Base-by-base conservation (phyloP, 495 filamentous ascomycete genomes). In the Aspergillus haitiensis region DNA sequence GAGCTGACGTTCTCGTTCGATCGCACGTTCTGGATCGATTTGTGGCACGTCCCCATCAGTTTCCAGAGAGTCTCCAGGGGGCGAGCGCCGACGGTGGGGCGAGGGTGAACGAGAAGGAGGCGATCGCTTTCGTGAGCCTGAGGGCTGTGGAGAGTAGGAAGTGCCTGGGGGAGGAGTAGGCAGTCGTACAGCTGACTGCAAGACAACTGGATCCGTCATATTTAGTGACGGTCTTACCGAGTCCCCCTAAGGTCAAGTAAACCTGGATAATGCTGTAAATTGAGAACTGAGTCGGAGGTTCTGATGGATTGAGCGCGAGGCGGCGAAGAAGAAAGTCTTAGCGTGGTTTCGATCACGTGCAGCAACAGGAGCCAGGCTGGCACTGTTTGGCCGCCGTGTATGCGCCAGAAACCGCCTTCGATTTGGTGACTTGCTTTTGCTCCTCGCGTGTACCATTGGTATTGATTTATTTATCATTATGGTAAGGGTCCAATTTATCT, bases 181-280 rank as follows among this genome's bases (percentile, higher is more conserved):
- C 55, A 89, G 77, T 68, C 86, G 82, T 53, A 89, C 85, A 34
- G 87, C 86, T 40, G 86, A 88, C 64, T 86, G 84, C 54, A 88
- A 75, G 52, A 82, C 74, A 34, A 81, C 71, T 27, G 75, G 68
- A 47, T 82, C 80, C 55, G 70, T 72, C 78, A 81, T 81, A 45
- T 40, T 61, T 48, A n/a, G 39, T 62, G 55, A 48, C 37, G 58
- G 39, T 50, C 59, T 59, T 52, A 54, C 18, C 31, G 46, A 36
- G 35, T 58, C 35, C 13, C 31, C 34, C 48, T 16, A 40, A 10
- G 16, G 33, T 36, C 42, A 54, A 55, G 59, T 16, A 60, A 52
- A 47, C 34, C 54, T 34, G 55, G 21, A 27, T 34, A 44, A 49
- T 35, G 37, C 53, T 55, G 59, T 48, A 21, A 37, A 52, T 50